A percentile compares a stretch with the other conserved stretches of the same genome.
Evolutionary conservation across 1,284 basidiomycete genomes (phyloP).

Genomic region (Phlebopus sp.): DNA sequence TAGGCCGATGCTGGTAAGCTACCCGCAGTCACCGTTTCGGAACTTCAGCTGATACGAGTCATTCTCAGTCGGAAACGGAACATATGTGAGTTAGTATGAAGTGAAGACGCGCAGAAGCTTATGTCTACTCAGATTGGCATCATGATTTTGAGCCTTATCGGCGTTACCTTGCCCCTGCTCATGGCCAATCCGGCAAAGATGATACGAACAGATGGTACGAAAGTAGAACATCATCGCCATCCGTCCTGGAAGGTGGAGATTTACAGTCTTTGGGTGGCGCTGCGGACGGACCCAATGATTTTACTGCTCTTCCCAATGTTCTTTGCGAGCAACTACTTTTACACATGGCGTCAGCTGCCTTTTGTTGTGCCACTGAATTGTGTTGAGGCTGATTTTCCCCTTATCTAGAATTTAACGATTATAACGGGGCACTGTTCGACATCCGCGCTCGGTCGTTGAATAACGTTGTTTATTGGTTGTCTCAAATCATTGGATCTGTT

Average conservation of each 20-base stretch:
- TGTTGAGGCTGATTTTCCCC: slow-evolving; percentile 3
- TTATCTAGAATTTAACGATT: slow-evolving; percentile 47
- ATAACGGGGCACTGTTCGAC: slow-evolving; percentile 50
- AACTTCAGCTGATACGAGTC: slow-evolving; percentile 8
- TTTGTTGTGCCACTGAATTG: background rate
- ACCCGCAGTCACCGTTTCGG: background rate
- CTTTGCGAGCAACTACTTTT: slow-evolving; percentile 76
- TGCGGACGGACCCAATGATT: slow-evolving; percentile 56
- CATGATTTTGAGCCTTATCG: slow-evolving; percentile 64
- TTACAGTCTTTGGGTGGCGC: slow-evolving; percentile 48
- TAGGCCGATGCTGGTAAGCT: slow-evolving; percentile 26
- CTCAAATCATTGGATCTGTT: slow-evolving; percentile 40
- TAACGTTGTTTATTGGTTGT: slow-evolving; percentile 38
- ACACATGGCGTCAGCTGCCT: slow-evolving; percentile 36
- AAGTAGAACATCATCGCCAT: slow-evolving; percentile 53
- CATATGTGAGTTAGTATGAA: slow-evolving; percentile 47
- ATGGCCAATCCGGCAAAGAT: slow-evolving; percentile 70
- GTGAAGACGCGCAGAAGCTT: background rate
- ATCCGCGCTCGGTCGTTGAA: slow-evolving; percentile 43
- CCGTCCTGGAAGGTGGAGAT: slow-evolving; percentile 69
- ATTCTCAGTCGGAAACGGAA: slow-evolving; percentile 51
- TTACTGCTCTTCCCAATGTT: slow-evolving; percentile 66
- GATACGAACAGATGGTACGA: slow-evolving; percentile 72
- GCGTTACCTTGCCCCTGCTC: slow-evolving; percentile 58
- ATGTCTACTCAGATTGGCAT: slow-evolving; percentile 58